These are phyloP conservation scores for Fusarium albidum DNA, from an alignment of 2,329 filamentous ascomycete genomes.

Conservation along the genomic window DNA sequence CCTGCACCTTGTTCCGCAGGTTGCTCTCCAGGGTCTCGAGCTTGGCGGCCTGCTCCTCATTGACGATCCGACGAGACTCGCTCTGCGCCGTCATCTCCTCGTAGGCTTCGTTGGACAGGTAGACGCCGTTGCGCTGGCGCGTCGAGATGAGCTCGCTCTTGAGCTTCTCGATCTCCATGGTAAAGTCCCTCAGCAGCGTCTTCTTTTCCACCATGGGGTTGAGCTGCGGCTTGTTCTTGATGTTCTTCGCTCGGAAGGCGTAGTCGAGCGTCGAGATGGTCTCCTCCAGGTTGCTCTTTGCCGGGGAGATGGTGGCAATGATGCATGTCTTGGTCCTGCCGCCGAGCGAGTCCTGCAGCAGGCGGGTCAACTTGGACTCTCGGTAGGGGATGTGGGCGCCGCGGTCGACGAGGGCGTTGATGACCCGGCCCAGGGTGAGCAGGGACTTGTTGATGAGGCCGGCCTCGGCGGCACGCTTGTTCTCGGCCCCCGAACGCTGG, in stretches of 20 bases:
- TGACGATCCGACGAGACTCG: conserved; percentile 89
- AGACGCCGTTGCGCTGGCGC: conserved; percentile 92
- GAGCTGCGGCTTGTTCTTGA: conserved; percentile 95
- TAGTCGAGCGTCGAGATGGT: conserved; percentile 99
- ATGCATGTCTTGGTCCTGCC: conserved; percentile 98
- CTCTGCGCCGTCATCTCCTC: conserved; percentile 92
- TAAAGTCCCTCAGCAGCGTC: conserved; percentile 89
- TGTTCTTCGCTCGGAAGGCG: conserved; percentile 97
- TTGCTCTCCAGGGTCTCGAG: conserved; percentile 93
- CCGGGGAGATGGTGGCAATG: conserved; percentile 94
- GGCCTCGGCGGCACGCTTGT: conserved; percentile 95
- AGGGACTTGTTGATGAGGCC: conserved; percentile 98
- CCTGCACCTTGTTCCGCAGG: conserved; percentile 91
- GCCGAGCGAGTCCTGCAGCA: conserved; percentile 95
- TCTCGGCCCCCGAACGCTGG: conserved; percentile 94
- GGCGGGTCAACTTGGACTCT: conserved; percentile 93
- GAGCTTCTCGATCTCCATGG: conserved; percentile 89
- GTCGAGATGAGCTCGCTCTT: conserved; percentile 95
- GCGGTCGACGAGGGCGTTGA: conserved; percentile 94
- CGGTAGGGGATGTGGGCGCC: conserved; percentile 88
- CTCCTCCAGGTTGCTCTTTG: conserved; percentile 94
- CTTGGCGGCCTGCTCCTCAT: conserved; percentile 90
- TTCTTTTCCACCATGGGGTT: conserved; percentile 95
- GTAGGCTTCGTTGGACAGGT: conserved; percentile 86
- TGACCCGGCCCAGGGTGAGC: conserved; percentile 92